phyloP scores from a whole-genome alignment of 2,329 filamentous ascomycete species.

The Cladosporium sp. region DNA sequence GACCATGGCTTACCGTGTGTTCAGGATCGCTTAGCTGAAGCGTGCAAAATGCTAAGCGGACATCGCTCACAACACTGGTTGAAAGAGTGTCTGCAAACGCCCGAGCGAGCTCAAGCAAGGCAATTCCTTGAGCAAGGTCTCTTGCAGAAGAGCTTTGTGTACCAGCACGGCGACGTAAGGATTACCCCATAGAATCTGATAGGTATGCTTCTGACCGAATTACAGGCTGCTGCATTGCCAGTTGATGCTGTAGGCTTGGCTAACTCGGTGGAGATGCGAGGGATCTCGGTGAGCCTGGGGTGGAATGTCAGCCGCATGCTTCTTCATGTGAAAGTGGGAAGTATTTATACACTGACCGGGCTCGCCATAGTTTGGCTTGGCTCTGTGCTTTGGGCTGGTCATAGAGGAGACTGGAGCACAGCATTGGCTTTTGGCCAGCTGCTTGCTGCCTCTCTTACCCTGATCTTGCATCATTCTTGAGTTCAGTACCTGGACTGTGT shows the following conservation, averaged over 20 bases:
- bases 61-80: not conserved
- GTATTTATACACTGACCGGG: not conserved
- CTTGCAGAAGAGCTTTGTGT: not conserved
- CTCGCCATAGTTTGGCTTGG: not conserved
- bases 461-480: not conserved
- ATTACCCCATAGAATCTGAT: no score
- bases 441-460: not conserved
- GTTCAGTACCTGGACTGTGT: no score
- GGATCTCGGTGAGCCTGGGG: not conserved
- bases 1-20: not conserved
- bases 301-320: not conserved
- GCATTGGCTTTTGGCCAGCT: not conserved
- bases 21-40: not conserved
- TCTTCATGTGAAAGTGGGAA: not conserved
- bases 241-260: not conserved
- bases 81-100: not conserved
- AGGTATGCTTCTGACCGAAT: not conserved
- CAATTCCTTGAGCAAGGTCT: not conserved
- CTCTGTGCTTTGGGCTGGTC: not conserved
- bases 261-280: not conserved
- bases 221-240: not conserved
- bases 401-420: not conserved
- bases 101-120: not conserved
- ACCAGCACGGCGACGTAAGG: not conserved
- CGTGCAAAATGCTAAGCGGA: not conserved